Conservation (phyloP, 805 yeast genomes). For the Candida oleophila region DNA sequence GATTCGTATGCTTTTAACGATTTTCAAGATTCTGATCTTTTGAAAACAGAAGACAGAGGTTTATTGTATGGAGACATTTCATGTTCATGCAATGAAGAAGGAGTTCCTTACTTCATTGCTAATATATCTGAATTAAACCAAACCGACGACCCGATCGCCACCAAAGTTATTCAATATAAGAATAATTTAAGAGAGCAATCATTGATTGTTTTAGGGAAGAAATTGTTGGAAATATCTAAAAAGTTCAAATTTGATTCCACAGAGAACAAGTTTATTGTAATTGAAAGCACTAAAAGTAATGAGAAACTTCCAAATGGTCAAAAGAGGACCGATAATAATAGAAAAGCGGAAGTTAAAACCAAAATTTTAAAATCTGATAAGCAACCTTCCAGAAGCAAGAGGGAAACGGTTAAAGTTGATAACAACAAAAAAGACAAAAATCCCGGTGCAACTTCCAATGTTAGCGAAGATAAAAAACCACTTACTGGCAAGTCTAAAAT, state of each 20-base stretch:
- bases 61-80: conserved; percentile 22
- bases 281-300: conserved; percentile 2
- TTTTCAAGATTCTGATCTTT: conserved; percentile 55
- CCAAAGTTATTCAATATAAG: conserved; percentile 21
- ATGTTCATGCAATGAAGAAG: not conserved
- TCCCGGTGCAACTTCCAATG: not conserved
- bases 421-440: not conserved
- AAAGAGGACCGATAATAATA: conserved; percentile 3
- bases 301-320: conserved; percentile 8
- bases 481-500: not conserved
- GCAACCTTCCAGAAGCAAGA: not conserved
- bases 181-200: conserved; percentile 27
- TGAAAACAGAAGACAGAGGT: conserved; percentile 22
- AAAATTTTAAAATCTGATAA: not conserved
- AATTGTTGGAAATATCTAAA: conserved; percentile 15
- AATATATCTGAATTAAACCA: not conserved
- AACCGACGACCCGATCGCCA: not conserved
- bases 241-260: not conserved
- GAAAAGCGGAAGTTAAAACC: conserved; percentile 2
- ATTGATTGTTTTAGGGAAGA: conserved; percentile 20
- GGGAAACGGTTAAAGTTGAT: too few relatives aligned
- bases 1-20: conserved; percentile 45
- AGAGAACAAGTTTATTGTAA: not conserved
- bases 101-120: conserved; percentile 4
- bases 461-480: not conserved